Conservation (phyloP, 805 yeast species). For the Kodamaea neixiangensis region DNA sequence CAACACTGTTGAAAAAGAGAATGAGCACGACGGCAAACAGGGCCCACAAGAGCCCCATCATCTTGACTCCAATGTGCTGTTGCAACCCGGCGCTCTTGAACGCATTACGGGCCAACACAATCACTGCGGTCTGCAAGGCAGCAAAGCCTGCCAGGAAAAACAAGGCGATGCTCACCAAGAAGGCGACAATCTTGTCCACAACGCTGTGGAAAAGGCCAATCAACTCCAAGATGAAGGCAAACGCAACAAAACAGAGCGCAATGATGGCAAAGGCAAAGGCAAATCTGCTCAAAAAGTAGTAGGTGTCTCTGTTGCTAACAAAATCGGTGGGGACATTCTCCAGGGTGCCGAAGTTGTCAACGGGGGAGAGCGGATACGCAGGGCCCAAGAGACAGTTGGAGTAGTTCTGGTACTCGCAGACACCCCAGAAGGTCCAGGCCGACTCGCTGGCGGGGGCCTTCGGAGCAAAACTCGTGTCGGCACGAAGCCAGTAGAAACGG, state of each 20-base stretch:
- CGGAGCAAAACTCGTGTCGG: constrained; percentile 59
- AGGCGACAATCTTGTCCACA: constrained; percentile 55
- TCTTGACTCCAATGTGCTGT: constrained; percentile 55
- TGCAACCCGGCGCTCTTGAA: constrained; percentile 51
- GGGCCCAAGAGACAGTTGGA: constrained; percentile 55
- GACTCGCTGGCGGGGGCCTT: constrained; percentile 50
- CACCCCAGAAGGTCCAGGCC: constrained; percentile 84
- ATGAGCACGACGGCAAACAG: constrained; percentile 54
- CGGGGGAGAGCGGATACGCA: constrained; percentile 86
- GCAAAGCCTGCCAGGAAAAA: constrained; percentile 63
- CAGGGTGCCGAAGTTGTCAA: constrained; percentile 62
- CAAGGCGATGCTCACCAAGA: constrained; percentile 52
- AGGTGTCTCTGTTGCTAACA: constrained; percentile 47
- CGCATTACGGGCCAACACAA: constrained; percentile 72
- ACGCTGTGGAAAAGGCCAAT: constrained; percentile 58
- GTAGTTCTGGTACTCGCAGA: constrained; percentile 62
- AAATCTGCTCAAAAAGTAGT: constrained; percentile 63
- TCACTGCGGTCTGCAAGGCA: constrained; percentile 71
- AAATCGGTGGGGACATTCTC: constrained; percentile 55
- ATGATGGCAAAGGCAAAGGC: constrained; percentile 35
- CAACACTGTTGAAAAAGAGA: constrained; percentile 54
- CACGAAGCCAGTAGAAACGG: constrained; percentile 77
- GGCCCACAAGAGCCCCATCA: constrained; percentile 72
- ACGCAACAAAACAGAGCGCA: constrained; percentile 62
- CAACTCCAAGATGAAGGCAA: constrained; percentile 56